phyloP scores from a whole-genome alignment of 768 basidiomycete genomes.

The Lenzites betulinus region DNA sequence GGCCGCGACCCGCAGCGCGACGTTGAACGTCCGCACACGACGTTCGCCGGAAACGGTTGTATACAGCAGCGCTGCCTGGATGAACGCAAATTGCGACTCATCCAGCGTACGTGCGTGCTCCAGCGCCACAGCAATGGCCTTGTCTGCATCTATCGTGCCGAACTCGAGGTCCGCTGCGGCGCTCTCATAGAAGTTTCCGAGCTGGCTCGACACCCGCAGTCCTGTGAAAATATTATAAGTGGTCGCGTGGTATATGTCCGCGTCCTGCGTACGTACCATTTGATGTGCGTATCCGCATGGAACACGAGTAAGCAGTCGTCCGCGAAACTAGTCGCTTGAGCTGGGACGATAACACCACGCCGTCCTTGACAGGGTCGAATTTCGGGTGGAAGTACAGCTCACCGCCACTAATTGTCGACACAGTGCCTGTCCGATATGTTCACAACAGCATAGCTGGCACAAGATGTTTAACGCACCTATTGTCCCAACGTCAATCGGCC shows the following conservation, averaged over 20 bases:
- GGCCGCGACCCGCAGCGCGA: constrained; percentile 78
- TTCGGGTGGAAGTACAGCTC: constrained; percentile 91
- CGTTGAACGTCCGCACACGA: constrained; percentile 81
- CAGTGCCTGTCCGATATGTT: constrained; percentile 46
- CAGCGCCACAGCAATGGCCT: constrained; percentile 73
- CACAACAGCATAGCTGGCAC: not conserved
- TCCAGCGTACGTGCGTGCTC: constrained; percentile 71
- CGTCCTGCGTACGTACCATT: constrained; percentile 53
- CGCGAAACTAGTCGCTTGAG: constrained; percentile 66
- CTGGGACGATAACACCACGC: constrained; percentile 68
- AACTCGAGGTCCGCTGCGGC: constrained; percentile 75
- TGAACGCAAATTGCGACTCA: constrained; percentile 68
- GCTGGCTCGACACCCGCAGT: constrained; percentile 62
- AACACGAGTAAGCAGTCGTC: constrained; percentile 77
- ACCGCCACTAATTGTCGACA: constrained; percentile 81
- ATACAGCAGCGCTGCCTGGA: constrained; percentile 89
- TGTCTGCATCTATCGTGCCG: constrained; percentile 80
- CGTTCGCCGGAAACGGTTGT: constrained; percentile 78
- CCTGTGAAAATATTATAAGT: constrained; percentile 40
- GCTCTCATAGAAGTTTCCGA: constrained; percentile 72
- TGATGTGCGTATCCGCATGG: constrained; percentile 81
- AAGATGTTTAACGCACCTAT: constrained; percentile 54
- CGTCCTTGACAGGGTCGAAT: constrained; percentile 75
- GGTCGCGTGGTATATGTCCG: not conserved
- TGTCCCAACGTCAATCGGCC: constrained; percentile 84